These are phyloP conservation scores for Cucumis cinereus DNA, from an alignment of 306 rosid species.

Conservation along the genomic window DNA sequence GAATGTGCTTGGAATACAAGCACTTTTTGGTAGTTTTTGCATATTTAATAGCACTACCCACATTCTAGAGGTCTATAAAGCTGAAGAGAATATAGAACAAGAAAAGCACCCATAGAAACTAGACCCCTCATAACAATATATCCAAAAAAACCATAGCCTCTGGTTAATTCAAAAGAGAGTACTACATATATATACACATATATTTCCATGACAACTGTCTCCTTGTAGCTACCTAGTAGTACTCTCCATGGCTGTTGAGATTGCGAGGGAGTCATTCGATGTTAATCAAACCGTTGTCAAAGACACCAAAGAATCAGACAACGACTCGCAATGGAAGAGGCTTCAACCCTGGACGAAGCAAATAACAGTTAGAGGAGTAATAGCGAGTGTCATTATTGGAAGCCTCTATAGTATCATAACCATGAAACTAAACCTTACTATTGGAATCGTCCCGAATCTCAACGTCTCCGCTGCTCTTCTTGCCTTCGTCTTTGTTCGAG, in stretches of 20 bases:
- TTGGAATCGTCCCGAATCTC: conserved; percentile 68
- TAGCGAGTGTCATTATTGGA: conserved; percentile 65
- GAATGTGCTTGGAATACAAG: neutral
- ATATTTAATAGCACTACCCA: neutral
- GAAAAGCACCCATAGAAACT: neutral
- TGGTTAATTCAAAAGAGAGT: neutral
- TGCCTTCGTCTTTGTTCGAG: conserved; percentile 44
- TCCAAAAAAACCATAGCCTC: neutral
- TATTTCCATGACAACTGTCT: neutral
- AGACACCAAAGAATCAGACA: neutral
- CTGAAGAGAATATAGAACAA: neutral
- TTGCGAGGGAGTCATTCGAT: conserved; percentile 4
- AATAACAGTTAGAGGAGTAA: conserved; percentile 55
- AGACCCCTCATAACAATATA: neutral
- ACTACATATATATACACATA: neutral
- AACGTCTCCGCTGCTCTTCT: conserved; percentile 85
- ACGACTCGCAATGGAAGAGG: neutral
- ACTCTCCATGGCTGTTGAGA: conserved; percentile 8
- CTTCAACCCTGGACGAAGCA: conserved; percentile 48
- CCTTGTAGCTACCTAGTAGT: neutral
- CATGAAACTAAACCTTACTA: conserved; percentile 86
- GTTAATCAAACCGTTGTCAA: conserved; percentile 6
- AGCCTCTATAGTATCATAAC: conserved; percentile 50
- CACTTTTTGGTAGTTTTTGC: neutral
- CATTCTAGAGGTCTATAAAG: neutral